Conservation (phyloP, 1,284 basidiomycete genomes). For the Pterulicium gracile region DNA sequence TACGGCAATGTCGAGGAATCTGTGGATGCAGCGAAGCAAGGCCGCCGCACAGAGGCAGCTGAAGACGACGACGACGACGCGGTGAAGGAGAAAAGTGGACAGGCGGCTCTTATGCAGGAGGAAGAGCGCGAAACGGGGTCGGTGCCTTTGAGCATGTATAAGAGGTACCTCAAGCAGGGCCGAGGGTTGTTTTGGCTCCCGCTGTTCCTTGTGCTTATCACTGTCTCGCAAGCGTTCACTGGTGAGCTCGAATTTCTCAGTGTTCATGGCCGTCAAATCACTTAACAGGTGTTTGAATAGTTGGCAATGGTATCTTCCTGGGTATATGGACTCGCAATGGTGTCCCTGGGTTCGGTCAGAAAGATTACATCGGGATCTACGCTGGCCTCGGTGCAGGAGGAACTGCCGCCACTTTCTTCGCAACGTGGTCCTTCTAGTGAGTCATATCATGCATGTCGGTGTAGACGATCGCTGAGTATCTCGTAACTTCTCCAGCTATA, state of each 20-base stretch:
- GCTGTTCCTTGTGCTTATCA: conserved; percentile 13
- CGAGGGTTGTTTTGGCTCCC: conserved; percentile 16
- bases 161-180: conserved; percentile 23
- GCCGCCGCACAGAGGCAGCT: too few species aligned
- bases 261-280: not conserved
- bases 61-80: too few species aligned
- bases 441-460: conserved; percentile 1
- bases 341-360: conserved; percentile 20
- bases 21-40: too few species aligned
- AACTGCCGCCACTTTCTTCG: conserved; percentile 28
- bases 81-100: too few species aligned
- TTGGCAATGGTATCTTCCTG: conserved; percentile 12
- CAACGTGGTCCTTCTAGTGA: conserved; percentile 27
- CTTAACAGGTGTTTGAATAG: conserved; percentile 7
- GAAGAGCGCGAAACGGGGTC: conserved; percentile 25
- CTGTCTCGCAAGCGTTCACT: conserved; percentile 1
- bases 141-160: conserved; percentile 22
- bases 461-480: conserved; percentile 4
- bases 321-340: conserved; percentile 13
- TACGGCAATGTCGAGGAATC: conserved; percentile 24
- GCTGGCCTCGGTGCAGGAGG: conserved; percentile 30
- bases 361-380: conserved; percentile 37
- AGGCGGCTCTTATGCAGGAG: conserved; percentile 17
- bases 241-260: not conserved
- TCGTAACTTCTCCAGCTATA: conserved; percentile 23